phyloP scores from a whole-genome alignment of 768 basidiomycete species.

The Naganishia kalamii region DNA sequence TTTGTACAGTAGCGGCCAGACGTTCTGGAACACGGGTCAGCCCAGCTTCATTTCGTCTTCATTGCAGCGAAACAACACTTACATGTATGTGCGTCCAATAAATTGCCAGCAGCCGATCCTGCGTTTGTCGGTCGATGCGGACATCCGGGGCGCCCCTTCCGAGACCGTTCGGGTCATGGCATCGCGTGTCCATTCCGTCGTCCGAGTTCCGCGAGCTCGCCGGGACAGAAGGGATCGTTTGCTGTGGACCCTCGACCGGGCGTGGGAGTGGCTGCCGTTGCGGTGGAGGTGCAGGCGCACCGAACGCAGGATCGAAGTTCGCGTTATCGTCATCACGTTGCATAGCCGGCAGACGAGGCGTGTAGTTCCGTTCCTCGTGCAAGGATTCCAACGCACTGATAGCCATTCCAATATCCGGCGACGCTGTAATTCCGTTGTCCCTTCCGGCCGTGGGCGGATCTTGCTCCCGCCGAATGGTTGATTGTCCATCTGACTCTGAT shows the following conservation, averaged over 20 bases:
- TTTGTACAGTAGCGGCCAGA: slow-evolving; percentile 40
- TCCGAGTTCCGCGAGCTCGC: slow-evolving; percentile 1
- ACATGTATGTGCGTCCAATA: slow-evolving; percentile 40
- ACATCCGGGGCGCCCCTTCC: neutral
- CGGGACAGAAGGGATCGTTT: neutral
- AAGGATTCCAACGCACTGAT: slow-evolving; percentile 1
- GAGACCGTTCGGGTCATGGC: neutral
- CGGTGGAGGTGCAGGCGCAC: neutral
- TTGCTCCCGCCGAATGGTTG: too few species aligned
- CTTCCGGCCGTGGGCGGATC: too few species aligned
- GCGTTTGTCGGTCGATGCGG: slow-evolving; percentile 3
- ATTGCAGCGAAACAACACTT: neutral
- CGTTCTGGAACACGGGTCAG: slow-evolving; percentile 25
- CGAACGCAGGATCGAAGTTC: neutral
- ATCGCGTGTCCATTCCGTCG: neutral
- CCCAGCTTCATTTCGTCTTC: neutral
- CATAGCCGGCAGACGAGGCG: neutral
- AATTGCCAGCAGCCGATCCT: slow-evolving; percentile 29
- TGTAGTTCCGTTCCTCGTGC: neutral
- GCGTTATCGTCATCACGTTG: neutral
- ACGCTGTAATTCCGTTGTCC: neutral
- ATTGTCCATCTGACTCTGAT: too few species aligned
- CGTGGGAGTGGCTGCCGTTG: neutral
- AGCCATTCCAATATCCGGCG: neutral
- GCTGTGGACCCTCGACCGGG: neutral